A percentile compares a stretch with the other conserved stretches of the same genome.
phyloP scores from a whole-genome alignment of 1,284 basidiomycete species.

The Austroboletus novae-zelandiae region DNA sequence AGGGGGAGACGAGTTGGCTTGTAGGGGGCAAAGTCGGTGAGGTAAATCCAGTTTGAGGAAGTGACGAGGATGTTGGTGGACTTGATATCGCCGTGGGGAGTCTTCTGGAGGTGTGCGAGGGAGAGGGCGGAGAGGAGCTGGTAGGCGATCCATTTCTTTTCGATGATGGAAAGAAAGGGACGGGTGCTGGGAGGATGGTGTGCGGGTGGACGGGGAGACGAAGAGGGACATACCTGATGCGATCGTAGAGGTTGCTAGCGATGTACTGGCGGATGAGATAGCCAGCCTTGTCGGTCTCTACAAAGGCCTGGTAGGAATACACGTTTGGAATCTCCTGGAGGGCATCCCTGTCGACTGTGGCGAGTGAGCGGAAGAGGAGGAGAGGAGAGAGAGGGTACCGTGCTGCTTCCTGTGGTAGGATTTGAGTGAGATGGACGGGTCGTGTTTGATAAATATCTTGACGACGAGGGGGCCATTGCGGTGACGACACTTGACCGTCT shows the following conservation, averaged over 20 bases:
- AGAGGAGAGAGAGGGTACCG: slow-evolving; percentile 39
- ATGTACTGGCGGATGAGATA: slow-evolving; percentile 96
- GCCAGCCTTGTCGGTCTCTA: slow-evolving; percentile 95
- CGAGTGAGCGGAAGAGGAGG: neutral
- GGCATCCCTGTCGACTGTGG: slow-evolving; percentile 77
- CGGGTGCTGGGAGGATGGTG: slow-evolving; percentile 65
- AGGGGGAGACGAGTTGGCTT: slow-evolving; percentile 96
- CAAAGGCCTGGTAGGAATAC: slow-evolving; percentile 86
- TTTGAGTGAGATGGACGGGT: slow-evolving; percentile 60
- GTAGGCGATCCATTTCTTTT: slow-evolving; percentile 99
- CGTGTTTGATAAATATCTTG: slow-evolving; percentile 82
- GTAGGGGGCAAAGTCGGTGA: slow-evolving; percentile 97
- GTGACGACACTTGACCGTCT: slow-evolving; percentile 83
- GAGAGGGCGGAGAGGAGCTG: slow-evolving; percentile 87
- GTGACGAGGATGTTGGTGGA: slow-evolving; percentile 97
- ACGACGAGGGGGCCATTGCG: slow-evolving; percentile 69
- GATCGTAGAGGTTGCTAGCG: slow-evolving; percentile 93
- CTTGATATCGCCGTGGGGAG: slow-evolving; percentile 97
- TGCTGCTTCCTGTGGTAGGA: slow-evolving; percentile 64
- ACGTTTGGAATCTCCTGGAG: slow-evolving; percentile 86
- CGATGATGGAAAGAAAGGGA: slow-evolving; percentile 87
- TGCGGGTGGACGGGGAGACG: neutral
- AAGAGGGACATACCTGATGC: slow-evolving; percentile 77
- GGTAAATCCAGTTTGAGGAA: slow-evolving; percentile 92
- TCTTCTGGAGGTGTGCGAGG: slow-evolving; percentile 78